Conservation (phyloP, 2,329 filamentous ascomycete species). For the Fusarium armeniacum region DNA sequence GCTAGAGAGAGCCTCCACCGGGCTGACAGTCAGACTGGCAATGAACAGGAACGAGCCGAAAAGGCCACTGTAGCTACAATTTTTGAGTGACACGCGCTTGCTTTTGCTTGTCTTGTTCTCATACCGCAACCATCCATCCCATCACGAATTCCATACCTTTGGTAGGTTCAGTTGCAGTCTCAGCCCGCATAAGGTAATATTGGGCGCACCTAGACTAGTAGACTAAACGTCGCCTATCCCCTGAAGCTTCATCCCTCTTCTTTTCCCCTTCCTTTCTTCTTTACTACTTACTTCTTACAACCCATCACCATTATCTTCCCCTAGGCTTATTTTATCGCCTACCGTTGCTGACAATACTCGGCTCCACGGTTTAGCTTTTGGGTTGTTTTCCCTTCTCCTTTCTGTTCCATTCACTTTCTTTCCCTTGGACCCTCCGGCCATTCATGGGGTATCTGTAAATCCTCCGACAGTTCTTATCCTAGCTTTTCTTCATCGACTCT, state of each 20-base stretch:
- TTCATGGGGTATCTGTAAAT: constrained; percentile 48
- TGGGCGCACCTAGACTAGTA: constrained; percentile 27
- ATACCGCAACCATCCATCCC: constrained; percentile 33
- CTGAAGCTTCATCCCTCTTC: constrained; percentile 48
- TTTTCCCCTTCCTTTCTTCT: constrained; percentile 30
- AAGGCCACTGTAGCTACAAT: constrained; percentile 59
- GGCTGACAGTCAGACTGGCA: constrained; percentile 22
- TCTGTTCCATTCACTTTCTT: constrained; percentile 26
- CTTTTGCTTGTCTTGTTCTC: constrained; percentile 9
- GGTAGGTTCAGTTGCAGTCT: constrained; percentile 17
- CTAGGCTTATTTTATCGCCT: constrained; percentile 29
- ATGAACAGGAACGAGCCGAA: constrained; percentile 43
- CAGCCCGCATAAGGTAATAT: constrained; percentile 33
- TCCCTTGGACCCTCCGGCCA: constrained; percentile 26
- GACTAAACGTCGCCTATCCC: constrained; percentile 40
- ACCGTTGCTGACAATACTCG: constrained; percentile 27
- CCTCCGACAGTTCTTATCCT: constrained; percentile 29
- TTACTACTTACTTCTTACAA: constrained; percentile 37
- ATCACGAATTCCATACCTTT: constrained; percentile 34
- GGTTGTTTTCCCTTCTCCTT: constrained; percentile 36
- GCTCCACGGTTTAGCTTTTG: constrained; percentile 40
- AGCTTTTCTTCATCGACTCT: constrained; percentile 38
- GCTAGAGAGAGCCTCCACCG: constrained; percentile 34
- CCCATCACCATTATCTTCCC: constrained; percentile 24
- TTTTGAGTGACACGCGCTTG: constrained; percentile 42